Evolutionary conservation across 148 eudicot genomes (phyloP).

Genomic region (Pharnaceum exiguum): DNA sequence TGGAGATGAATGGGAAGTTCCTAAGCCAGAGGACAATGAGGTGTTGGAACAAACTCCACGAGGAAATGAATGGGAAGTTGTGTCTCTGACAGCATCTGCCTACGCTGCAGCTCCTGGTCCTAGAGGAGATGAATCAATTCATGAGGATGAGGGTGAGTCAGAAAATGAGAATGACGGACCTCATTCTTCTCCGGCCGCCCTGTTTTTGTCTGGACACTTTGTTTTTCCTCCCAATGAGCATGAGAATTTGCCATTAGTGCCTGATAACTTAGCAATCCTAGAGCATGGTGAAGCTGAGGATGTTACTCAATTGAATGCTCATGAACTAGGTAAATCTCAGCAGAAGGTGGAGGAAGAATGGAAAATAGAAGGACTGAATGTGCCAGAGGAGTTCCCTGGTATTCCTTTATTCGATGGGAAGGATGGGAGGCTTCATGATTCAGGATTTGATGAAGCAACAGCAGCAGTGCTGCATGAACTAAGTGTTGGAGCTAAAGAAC

Average conservation of each 20-base stretch:
- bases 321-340: slow-evolving; percentile 29
- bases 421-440: slow-evolving; percentile 27
- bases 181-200: slow-evolving; percentile 54
- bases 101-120: slow-evolving; percentile 89
- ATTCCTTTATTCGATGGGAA: slow-evolving; percentile 33
- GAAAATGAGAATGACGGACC: slow-evolving; percentile 31
- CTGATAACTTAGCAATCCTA: slow-evolving; percentile 32
- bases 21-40: slow-evolving; percentile 43
- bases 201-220: slow-evolving; percentile 90
- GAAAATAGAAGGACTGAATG: slow-evolving; percentile 31
- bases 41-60: slow-evolving; percentile 40
- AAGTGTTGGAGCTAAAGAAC: slow-evolving; percentile 36
- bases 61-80: slow-evolving; percentile 96
- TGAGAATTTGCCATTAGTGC: slow-evolving; percentile 70
- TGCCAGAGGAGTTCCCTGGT: slow-evolving; percentile 39
- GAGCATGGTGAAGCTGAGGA: slow-evolving; percentile 29
- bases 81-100: slow-evolving; percentile 85
- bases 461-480: slow-evolving; percentile 18
- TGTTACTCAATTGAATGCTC: slow-evolving; percentile 22
- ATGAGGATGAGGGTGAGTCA: slow-evolving; percentile 27
- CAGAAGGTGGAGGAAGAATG: slow-evolving; percentile 40
- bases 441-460: slow-evolving; percentile 32
- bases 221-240: slow-evolving; percentile 82
- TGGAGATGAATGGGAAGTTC: slow-evolving; percentile 16
- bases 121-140: slow-evolving; percentile 34